Conservation (phyloP, 495 filamentous ascomycete species). For the Friedmanniomyces endolithicus region DNA sequence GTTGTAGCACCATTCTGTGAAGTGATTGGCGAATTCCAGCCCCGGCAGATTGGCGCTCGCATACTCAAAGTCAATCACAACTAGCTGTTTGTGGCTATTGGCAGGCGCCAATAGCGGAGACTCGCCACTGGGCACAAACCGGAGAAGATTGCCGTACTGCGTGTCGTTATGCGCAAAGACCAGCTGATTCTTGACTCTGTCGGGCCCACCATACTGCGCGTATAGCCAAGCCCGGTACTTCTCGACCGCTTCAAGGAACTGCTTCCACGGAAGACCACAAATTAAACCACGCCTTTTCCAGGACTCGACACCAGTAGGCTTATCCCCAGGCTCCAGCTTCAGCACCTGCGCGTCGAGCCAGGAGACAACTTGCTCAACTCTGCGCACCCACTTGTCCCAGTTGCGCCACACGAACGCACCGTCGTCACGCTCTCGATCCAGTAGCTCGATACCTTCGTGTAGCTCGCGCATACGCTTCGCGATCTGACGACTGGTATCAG, state of each 20-base stretch:
- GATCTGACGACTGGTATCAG: constrained; percentile 79
- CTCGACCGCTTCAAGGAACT: constrained; percentile 63
- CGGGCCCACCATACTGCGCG: constrained; percentile 52
- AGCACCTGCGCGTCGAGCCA: constrained; percentile 62
- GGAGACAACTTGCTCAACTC: constrained; percentile 61
- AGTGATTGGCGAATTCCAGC: constrained; percentile 95
- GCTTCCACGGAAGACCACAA: constrained; percentile 73
- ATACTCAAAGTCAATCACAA: constrained; percentile 99
- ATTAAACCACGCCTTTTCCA: constrained; percentile 64
- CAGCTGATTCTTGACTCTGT: constrained; percentile 56
- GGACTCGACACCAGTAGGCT: constrained; percentile 28
- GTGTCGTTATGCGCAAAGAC: constrained; percentile 99
- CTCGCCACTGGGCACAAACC: constrained; percentile 68
- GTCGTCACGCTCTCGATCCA: constrained; percentile 58
- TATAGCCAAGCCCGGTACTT: constrained; percentile 65
- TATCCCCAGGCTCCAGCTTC: constrained; percentile 28
- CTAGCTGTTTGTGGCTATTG: constrained; percentile 85
- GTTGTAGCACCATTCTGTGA: constrained; percentile 96
- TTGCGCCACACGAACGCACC: constrained; percentile 80
- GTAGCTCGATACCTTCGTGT: constrained; percentile 82
- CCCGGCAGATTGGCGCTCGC: constrained; percentile 79
- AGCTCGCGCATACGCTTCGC: constrained; percentile 97
- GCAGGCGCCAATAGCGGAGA: constrained; percentile 79
- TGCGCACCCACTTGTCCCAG: constrained; percentile 88
- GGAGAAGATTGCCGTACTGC: constrained; percentile 95